A percentile compares a stretch with the other conserved stretches of the same genome.
These are phyloP conservation scores for Cyberlindnera meyerae DNA, from an alignment of 805 yeast species.

Conservation along the genomic window DNA sequence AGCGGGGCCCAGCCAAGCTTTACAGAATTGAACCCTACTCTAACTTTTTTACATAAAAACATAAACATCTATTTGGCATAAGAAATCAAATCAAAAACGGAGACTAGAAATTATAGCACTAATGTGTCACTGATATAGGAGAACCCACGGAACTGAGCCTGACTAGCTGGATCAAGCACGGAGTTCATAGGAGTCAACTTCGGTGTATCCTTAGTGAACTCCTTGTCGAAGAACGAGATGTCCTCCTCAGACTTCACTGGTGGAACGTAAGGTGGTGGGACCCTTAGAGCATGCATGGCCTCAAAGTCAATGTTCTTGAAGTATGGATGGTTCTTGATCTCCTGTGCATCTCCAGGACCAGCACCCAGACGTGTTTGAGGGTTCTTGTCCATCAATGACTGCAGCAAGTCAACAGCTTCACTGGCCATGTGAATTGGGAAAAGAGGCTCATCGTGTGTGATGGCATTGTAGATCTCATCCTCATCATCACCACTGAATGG, in stretches of 20 bases:
- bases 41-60: no score
- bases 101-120: no score
- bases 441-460: constrained; percentile 90
- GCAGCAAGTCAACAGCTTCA: constrained; percentile 90
- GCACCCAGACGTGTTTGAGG: constrained; percentile 81
- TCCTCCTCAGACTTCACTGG: constrained; percentile 84
- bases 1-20: no score
- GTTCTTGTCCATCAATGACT: constrained; percentile 85
- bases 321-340: constrained; percentile 87
- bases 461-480: constrained; percentile 96
- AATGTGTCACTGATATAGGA: constrained; percentile 80
- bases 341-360: constrained; percentile 83
- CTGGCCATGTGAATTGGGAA: constrained; percentile 97
- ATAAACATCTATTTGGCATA: no score
- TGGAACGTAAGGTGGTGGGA: constrained; percentile 88
- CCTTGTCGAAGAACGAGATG: constrained; percentile 88
- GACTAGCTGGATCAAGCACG: constrained; percentile 77
- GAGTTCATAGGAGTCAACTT: constrained; percentile 93
- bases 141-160: constrained; percentile 96
- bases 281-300: no score
- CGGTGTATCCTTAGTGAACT: constrained; percentile 91
- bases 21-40: no score
- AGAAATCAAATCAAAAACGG: no score
- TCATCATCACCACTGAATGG: constrained; percentile 97
- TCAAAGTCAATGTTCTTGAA: constrained; percentile 73